A percentile compares a stretch with the other conserved stretches of the same genome.
Conservation (phyloP, 2,329 filamentous ascomycete genomes). For the Fusarium napiforme region DNA sequence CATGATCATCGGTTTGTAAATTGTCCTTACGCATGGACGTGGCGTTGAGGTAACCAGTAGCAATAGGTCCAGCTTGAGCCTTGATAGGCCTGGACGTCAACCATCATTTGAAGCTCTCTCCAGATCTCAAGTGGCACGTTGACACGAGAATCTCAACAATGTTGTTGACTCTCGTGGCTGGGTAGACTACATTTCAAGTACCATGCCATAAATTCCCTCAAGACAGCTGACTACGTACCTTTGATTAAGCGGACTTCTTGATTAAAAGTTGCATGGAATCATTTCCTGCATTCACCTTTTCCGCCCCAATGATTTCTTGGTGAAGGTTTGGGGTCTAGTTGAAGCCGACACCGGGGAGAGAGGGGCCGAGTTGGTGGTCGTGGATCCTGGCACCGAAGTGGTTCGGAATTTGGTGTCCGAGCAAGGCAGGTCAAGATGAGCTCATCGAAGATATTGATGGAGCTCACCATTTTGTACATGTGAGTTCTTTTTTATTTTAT, state of each 20-base stretch:
- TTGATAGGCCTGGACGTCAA: background rate
- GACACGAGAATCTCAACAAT: constrained; percentile 16
- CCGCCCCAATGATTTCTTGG: constrained; percentile 41
- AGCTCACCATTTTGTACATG: background rate
- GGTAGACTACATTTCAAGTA: background rate
- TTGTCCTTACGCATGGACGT: background rate
- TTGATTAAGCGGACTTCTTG: constrained; percentile 17
- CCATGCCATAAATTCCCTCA: constrained; percentile 40
- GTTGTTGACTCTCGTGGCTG: background rate
- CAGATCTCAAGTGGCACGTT: constrained; percentile 23
- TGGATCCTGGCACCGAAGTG: constrained; percentile 3
- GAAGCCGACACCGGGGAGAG: constrained; percentile 44
- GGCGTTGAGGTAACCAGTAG: background rate
- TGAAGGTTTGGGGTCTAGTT: constrained; percentile 14
- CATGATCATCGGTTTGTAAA: background rate
- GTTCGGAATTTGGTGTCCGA: constrained; percentile 43
- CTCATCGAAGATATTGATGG: background rate
- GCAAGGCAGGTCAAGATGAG: background rate
- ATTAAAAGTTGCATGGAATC: constrained; percentile 8
- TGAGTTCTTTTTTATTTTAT: background rate
- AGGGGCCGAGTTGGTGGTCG: constrained; percentile 38
- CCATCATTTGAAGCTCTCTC: background rate
- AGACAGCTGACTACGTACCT: background rate
- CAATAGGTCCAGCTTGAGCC: background rate
- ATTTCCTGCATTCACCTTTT: constrained; percentile 17